Evolutionary conservation across 257 asterid genomes (phyloP).

Genomic region (Capsicum rhomboideum): DNA sequence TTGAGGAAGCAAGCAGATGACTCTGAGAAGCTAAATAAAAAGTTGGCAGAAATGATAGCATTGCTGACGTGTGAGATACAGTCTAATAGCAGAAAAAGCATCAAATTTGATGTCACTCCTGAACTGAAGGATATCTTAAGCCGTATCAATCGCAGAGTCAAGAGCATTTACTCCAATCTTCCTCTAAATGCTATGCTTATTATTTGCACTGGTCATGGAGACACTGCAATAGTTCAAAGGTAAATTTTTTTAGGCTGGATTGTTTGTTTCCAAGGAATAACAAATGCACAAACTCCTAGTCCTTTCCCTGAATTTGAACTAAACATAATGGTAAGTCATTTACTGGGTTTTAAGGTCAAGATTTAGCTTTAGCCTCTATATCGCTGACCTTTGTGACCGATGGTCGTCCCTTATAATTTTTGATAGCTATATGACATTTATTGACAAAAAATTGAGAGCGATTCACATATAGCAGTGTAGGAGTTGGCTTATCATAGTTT

Average conservation of each 20-base stretch:
- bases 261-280: background rate
- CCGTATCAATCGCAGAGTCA: slow-evolving; percentile 50
- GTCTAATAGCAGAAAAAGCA: slow-evolving; percentile 38
- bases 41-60: slow-evolving; percentile 87
- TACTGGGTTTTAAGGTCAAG: background rate
- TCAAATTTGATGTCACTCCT: slow-evolving; percentile 37
- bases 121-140: slow-evolving; percentile 74
- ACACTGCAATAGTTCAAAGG: slow-evolving; percentile 82
- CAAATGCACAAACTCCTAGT: background rate
- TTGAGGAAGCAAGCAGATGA: slow-evolving; percentile 69
- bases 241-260: slow-evolving; percentile 13
- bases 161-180: slow-evolving; percentile 55
- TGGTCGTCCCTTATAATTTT: background rate
- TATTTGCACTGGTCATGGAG: slow-evolving; percentile 92
- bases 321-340: background rate
- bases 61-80: slow-evolving; percentile 62
- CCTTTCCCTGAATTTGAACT: background rate
- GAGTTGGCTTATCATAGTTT: background rate
- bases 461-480: background rate
- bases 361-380: background rate
- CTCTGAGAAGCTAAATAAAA: slow-evolving; percentile 40
- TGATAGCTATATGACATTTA: background rate
- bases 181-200: slow-evolving; percentile 78
- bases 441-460: background rate
- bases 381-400: background rate